Evolutionary conservation across 106 monocot genomes (phyloP).

Genomic region (Acorus gramineus): DNA sequence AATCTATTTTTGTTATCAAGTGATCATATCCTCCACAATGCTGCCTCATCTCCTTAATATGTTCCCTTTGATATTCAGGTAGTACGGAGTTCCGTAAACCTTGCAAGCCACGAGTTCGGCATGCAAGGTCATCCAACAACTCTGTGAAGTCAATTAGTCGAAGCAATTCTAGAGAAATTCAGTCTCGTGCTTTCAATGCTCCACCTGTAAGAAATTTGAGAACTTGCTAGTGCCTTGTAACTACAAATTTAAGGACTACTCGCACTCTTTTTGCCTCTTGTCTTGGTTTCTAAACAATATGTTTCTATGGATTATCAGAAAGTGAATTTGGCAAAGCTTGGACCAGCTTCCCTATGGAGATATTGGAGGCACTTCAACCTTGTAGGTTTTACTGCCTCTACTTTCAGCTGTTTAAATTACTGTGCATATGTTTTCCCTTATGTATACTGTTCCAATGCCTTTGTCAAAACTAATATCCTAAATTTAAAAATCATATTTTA

Average conservation of each 20-base stretch:
- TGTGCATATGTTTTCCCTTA: not conserved
- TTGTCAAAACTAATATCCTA: too few relatives aligned
- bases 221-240: too few relatives aligned
- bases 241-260: not conserved
- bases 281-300: too few relatives aligned
- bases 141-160: conserved; percentile 43
- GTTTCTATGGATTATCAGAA: conserved; percentile 24
- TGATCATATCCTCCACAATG: not conserved
- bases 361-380: conserved; percentile 87
- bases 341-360: conserved; percentile 59
- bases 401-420: not conserved
- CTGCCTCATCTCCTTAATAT: too few relatives aligned
- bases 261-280: not conserved
- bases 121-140: conserved; percentile 57
- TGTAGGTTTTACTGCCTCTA: conserved; percentile 19
- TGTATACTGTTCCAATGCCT: too few relatives aligned
- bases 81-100: conserved; percentile 65
- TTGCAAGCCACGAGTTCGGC: conserved; percentile 58
- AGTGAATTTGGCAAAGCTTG: conserved; percentile 64
- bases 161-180: conserved; percentile 25
- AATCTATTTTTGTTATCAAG: not conserved
- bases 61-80: conserved; percentile 20
- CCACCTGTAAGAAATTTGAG: conserved; percentile 37
- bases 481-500: not conserved
- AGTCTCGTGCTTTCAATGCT: conserved; percentile 32